Conservation (phyloP, 805 yeast genomes). For the Candida loeiensis region DNA sequence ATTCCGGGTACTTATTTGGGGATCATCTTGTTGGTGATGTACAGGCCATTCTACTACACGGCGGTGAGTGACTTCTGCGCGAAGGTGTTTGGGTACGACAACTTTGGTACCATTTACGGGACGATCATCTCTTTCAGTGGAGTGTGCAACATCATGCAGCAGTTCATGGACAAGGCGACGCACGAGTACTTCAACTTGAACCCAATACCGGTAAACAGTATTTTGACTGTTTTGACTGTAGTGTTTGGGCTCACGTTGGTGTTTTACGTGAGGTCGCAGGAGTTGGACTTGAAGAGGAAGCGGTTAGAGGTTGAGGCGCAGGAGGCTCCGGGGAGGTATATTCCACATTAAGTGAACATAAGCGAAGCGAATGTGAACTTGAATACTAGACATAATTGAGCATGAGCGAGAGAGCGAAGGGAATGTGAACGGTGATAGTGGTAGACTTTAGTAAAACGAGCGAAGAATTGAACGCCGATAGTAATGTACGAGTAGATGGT, state of each 20-base stretch:
- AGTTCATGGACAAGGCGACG: conserved; percentile 64
- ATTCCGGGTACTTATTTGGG: conserved; percentile 61
- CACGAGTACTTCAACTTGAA: conserved; percentile 65
- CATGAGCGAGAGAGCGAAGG: no score
- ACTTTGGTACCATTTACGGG: conserved; percentile 91
- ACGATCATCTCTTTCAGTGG: conserved; percentile 81
- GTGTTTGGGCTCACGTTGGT: conserved; percentile 48
- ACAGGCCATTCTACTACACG: conserved; percentile 90
- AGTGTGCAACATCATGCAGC: conserved; percentile 69
- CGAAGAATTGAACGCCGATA: no score
- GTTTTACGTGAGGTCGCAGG: conserved; percentile 41
- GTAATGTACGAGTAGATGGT: no score
- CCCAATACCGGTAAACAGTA: conserved; percentile 72
- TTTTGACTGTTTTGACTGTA: conserved; percentile 52
- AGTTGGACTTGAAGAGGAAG: conserved; percentile 42
- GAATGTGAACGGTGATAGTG: no score
- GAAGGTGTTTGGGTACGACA: conserved; percentile 87
- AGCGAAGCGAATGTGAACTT: background rate
- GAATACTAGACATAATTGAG: no score
- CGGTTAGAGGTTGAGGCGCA: conserved; percentile 63
- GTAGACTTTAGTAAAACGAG: no score
- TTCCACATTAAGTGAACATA: conserved; percentile 34
- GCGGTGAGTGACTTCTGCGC: conserved; percentile 89
- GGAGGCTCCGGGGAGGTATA: conserved; percentile 46
- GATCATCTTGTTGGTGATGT: conserved; percentile 67